Base-by-base conservation (phyloP, 768 basidiomycete genomes). In the Suillus lakei region DNA sequence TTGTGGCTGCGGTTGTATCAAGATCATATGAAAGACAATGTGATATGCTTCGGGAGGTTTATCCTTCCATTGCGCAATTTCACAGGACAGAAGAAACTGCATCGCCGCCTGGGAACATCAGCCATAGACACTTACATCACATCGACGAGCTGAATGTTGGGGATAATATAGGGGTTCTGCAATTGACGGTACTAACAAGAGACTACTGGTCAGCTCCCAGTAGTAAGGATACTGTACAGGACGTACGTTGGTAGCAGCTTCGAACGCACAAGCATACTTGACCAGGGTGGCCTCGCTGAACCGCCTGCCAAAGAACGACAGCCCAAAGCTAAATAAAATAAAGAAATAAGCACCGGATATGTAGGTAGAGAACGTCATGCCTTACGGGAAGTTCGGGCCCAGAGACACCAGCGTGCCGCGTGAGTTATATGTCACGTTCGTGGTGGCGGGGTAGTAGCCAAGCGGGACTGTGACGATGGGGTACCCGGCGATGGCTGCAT, bases 381-480 rank as follows among this genome's bases (percentile, higher is more conserved):
- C 58, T 28, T 21, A 59, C 58, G 58, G 58, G 58, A 59, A 59
- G 10, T 59, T 59, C 21, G 58, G 58, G 3, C 58, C 58, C 2
- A 59, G 39, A 2, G 26, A 28, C 21, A 59, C 58, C 10, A 59
- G 26, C 18, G 58, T 59, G 18, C 28, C 26, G 16, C 58, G 58
- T 5, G 58, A 21, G 18, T 59, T 59, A 18, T 59, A 30, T 5
- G 38, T 59, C 16, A 59, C 58, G 18, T 39, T 60, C 28, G 83
- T 80, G 65, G 84, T 76, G 43, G 81, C 79, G 1, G 85, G 85
- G 65, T 84, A 84, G 71, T 87, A 88, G 0, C 87, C 88, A 2
- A 90, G 80, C 1, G 89, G 88, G 12, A 90, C 88, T 71, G 53
- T 34, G n/a, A 89, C 78, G 62, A 89, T 86, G 3, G 89, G 89